Conservation (phyloP, 768 basidiomycete genomes). For the Suillus alpinus region DNA sequence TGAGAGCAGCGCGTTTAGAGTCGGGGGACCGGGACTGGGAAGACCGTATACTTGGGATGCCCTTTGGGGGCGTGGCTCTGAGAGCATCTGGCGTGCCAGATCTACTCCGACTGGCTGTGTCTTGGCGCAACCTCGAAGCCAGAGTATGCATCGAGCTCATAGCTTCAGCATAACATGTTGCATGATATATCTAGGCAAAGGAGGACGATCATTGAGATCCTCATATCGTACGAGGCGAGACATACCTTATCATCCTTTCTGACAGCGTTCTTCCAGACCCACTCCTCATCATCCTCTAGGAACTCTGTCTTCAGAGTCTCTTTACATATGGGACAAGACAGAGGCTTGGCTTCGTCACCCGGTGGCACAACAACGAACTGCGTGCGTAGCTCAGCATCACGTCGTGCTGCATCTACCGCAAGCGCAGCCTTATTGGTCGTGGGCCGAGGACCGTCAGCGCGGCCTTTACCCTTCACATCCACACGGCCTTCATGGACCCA, state of each 20-base stretch:
- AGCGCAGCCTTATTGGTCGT: conserved; percentile 55
- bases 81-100: conserved; percentile 69
- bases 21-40: conserved; percentile 52
- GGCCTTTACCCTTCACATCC: conserved; percentile 69
- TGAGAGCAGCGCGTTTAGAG: conserved; percentile 53
- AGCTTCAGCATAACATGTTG: conserved; percentile 90
- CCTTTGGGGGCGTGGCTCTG: conserved; percentile 38
- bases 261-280: conserved; percentile 95
- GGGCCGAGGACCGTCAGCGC: conserved; percentile 49
- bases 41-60: conserved; percentile 26
- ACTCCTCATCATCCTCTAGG: conserved; percentile 93
- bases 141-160: conserved; percentile 59
- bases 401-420: conserved; percentile 65
- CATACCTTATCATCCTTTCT: conserved; percentile 79
- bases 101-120: conserved; percentile 60
- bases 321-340: conserved; percentile 96
- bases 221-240: conserved; percentile 9
- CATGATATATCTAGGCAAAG: conserved; percentile 76
- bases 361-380: conserved; percentile 88
- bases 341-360: conserved; percentile 77
- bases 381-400: conserved; percentile 70
- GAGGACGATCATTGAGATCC: conserved; percentile 5
- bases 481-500: conserved; percentile 74
- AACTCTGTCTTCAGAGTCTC: conserved; percentile 90
- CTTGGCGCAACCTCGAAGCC: conserved; percentile 65